Evolutionary conservation across 441 rosid species (phyloP).

Genomic region (Mallotus repandus): DNA sequence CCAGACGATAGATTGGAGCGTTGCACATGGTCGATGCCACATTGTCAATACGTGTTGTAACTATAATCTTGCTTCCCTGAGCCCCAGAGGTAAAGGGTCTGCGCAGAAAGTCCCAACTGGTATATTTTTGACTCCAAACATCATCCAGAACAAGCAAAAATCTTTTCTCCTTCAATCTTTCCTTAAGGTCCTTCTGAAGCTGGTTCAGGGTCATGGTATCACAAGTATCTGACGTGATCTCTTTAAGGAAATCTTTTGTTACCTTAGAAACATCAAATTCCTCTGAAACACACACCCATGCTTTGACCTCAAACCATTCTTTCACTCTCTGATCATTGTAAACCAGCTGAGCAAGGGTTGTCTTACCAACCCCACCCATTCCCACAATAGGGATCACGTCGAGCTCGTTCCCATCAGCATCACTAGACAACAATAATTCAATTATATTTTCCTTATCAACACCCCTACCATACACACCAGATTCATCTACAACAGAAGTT

Average conservation of each 20-base stretch:
- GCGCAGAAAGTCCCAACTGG: constrained; percentile 23
- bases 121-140: background rate
- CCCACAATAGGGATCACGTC: constrained; percentile 17
- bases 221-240: background rate
- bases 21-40: constrained; percentile 23
- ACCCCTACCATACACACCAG: constrained; percentile 15
- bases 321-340: constrained; percentile 13
- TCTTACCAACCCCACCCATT: constrained; percentile 14
- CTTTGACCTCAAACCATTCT: constrained; percentile 3
- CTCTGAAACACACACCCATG: constrained; percentile 13
- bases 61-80: constrained; percentile 27
- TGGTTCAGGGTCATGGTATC: background rate
- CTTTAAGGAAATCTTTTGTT: constrained; percentile 13
- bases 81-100: constrained; percentile 19
- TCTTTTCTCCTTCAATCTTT: background rate
- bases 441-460: constrained; percentile 5
- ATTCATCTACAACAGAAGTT: constrained; percentile 18
- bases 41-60: constrained; percentile 26
- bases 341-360: constrained; percentile 20
- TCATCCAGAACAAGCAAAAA: constrained; percentile 12
- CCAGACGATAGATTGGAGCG: constrained; percentile 13
- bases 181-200: constrained; percentile 11
- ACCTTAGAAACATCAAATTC: constrained; percentile 10
- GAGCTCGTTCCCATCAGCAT: constrained; percentile 1
- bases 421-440: background rate